phyloP scores from a whole-genome alignment of 164 flowering plant species.

The Euptelea pleiosperma region DNA sequence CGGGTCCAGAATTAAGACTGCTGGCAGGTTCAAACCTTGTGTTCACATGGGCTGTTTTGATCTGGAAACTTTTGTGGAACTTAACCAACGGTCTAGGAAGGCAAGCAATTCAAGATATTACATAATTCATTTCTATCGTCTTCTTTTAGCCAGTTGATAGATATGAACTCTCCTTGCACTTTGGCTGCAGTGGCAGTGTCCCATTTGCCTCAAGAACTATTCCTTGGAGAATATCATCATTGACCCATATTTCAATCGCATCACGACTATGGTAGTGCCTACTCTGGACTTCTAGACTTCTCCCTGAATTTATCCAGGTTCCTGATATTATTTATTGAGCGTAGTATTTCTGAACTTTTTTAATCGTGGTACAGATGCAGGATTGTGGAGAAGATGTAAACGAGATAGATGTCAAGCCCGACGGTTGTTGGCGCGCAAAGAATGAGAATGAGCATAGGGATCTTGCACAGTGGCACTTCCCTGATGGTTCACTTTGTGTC shows the following conservation, averaged over 20 bases:
- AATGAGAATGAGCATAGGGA: slow-evolving; percentile 60
- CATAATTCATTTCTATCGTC: background rate
- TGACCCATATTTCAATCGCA: slow-evolving; percentile 90
- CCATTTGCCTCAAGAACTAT: slow-evolving; percentile 91
- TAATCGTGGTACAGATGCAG: slow-evolving; percentile 48
- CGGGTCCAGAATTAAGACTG: slow-evolving; percentile 90
- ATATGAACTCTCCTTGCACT: slow-evolving; percentile 4
- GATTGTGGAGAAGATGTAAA: slow-evolving; percentile 83
- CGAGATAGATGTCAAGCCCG: slow-evolving; percentile 92
- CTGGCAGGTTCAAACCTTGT: slow-evolving; percentile 95
- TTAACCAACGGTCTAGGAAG: slow-evolving; percentile 95
- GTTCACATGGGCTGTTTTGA: slow-evolving; percentile 97
- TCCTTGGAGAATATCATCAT: slow-evolving; percentile 74
- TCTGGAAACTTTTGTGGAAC: slow-evolving; percentile 88
- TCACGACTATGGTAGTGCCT: slow-evolving; percentile 62
- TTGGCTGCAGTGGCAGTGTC: slow-evolving; percentile 95
- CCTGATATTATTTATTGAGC: background rate
- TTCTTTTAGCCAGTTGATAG: background rate
- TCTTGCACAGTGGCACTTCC: slow-evolving; percentile 71
- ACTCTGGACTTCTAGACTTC: slow-evolving; percentile 3
- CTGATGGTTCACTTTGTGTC: slow-evolving; percentile 65
- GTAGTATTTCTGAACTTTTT: slow-evolving; percentile 6
- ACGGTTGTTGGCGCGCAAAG: slow-evolving; percentile 96
- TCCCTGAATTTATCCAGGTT: background rate
- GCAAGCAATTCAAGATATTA: slow-evolving; percentile 32